Base-by-base conservation (phyloP, 1,284 basidiomycete species). In the Tranzscheliella williamsii region DNA sequence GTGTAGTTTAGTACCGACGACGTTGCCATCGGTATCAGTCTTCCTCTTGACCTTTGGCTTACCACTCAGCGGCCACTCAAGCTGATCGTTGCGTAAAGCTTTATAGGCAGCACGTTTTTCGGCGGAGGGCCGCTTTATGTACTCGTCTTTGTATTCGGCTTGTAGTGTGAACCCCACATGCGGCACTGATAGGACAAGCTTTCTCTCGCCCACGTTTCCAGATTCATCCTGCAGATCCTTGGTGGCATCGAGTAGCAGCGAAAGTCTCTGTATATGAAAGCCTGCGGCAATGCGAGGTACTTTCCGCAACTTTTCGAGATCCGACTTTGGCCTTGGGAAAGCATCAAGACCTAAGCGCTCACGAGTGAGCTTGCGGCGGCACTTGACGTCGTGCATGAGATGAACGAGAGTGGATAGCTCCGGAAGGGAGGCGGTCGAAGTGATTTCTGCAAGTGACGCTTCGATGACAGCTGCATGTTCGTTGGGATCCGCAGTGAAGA, bases 401-500 rank as follows among this genome's bases (percentile, higher is more conserved):
- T 43, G 34, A 4, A 55, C 9, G 17, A 73, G 35, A 7, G 61
- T 53, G 8, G 55, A 33, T 23, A 65, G 29, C 24, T 58, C 47
- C 8, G 40, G 18, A 31, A 62, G 29, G 17, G 40, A 33, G 4
- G 58, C 47, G 27, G 67, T 56, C 12, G 63, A 55, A 16, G 56
- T 47, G 8, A 76, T 33, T 4, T 52, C 45, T 3, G 42, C 64
- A 15, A 76, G 17, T 5, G 46, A 27, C n/a, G 60, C 38, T 31
- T 71, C 66, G 34, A 60, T 29, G 3, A 57, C 39, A 16, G 50
- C 33, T 9, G 44, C 58, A 15, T 73, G 62, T 48, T 76, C 74
- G 43, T 76, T 76, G 3, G 72, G 70, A 37, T 76, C 74, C 16
- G 54, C 42, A 0, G 37, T 33, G 21, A 76, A 54, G 29, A 63